Evolutionary conservation across 1,284 basidiomycete species (phyloP).

Genomic region (Boletus albobrunnescens): DNA sequence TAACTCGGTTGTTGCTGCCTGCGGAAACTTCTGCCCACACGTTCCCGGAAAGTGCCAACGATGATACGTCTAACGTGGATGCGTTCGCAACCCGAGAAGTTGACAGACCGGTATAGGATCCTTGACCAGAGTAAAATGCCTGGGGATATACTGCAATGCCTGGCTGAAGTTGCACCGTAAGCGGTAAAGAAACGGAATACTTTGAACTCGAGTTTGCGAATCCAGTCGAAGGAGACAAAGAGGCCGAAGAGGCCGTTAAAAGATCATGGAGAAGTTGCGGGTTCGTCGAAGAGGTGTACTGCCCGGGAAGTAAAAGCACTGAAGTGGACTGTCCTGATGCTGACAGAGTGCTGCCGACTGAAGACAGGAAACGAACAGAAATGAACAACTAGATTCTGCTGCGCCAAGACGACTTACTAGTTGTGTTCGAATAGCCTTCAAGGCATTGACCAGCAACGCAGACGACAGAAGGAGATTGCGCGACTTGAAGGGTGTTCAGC

Average conservation of each 20-base stretch:
- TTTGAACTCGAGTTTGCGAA: constrained; percentile 47
- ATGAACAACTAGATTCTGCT: constrained; percentile 10
- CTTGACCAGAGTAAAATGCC: constrained; percentile 58
- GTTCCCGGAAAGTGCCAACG: constrained; percentile 60
- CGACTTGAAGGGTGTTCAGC: constrained; percentile 35
- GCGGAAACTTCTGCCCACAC: constrained; percentile 63
- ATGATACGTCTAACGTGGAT: constrained; percentile 49
- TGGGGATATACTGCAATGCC: constrained; percentile 60
- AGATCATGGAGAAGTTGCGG: constrained; percentile 65
- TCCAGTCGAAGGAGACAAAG: constrained; percentile 55
- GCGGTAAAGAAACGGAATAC: constrained; percentile 51
- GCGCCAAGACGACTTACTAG: constrained; percentile 44
- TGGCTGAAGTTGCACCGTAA: constrained; percentile 60
- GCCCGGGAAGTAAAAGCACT: constrained; percentile 66
- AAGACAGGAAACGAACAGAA: too few relatives aligned
- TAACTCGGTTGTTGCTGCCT: constrained; percentile 49
- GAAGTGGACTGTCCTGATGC: constrained; percentile 47
- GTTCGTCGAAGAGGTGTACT: constrained; percentile 65
- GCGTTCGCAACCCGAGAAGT: constrained; percentile 44
- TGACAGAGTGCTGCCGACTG: constrained; percentile 65
- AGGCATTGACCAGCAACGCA: constrained; percentile 82
- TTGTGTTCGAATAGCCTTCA: constrained; percentile 66
- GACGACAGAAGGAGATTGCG: constrained; percentile 60
- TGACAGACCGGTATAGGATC: constrained; percentile 55
- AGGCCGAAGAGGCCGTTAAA: constrained; percentile 59